Percentiles rank a stretch among this genome's conserved stretches.
phyloP scores from a whole-genome alignment of 1,284 basidiomycete species.

The Rhodotorula sp. region DNA sequence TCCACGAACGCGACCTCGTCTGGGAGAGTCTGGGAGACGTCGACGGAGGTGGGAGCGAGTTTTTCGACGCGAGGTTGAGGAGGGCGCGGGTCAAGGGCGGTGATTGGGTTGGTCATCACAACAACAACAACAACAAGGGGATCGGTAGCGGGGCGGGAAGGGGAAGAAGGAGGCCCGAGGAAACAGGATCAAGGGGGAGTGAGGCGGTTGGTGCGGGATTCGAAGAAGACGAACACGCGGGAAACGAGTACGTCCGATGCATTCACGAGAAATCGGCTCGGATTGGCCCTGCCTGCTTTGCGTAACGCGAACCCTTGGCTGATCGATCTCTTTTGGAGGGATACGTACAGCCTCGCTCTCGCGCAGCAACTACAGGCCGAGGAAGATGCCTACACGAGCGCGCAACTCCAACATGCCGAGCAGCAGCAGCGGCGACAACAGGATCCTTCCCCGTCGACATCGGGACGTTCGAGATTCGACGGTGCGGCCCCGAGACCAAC shows the following conservation, averaged over 20 bases:
- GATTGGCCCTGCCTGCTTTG: not conserved
- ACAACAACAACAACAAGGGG: not conserved
- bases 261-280: no score
- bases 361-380: constrained; percentile 70
- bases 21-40: constrained; percentile 88
- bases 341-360: constrained; percentile 59
- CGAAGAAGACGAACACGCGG: no score
- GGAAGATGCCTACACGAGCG: constrained; percentile 56
- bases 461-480: not conserved
- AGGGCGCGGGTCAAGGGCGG: constrained; percentile 10
- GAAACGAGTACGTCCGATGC: no score
- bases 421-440: not conserved
- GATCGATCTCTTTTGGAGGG: no score
- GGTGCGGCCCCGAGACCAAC: not conserved
- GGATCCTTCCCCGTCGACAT: not conserved
- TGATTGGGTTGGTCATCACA: constrained; percentile 25
- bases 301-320: not conserved
- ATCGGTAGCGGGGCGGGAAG: not conserved
- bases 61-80: constrained; percentile 58
- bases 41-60: constrained; percentile 69
- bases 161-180: constrained; percentile 54
- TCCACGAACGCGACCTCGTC: constrained; percentile 69
- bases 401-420: not conserved
- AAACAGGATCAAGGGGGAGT: no score
- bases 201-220: no score